phyloP scores from a whole-genome alignment of 2,329 filamentous ascomycete genomes.

The Penicillium sp. region DNA sequence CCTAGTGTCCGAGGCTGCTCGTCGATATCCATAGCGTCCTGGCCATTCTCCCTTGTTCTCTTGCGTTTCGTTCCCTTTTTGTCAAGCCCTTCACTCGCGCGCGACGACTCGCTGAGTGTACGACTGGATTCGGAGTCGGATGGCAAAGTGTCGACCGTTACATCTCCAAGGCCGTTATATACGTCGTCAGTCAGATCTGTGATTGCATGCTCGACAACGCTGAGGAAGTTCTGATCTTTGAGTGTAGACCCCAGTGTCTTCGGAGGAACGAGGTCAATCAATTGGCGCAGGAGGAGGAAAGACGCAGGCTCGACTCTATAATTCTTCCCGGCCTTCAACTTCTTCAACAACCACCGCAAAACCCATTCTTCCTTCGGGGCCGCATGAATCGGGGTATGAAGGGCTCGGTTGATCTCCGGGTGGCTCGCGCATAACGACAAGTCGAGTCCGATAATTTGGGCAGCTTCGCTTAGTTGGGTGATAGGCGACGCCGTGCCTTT shows the following conservation, averaged over 20 bases:
- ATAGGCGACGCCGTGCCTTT: slow-evolving; percentile 46
- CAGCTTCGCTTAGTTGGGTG: slow-evolving; percentile 48
- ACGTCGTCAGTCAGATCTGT: slow-evolving; percentile 55
- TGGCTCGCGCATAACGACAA: slow-evolving; percentile 39
- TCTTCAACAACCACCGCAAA: slow-evolving; percentile 68
- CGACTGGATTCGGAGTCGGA: slow-evolving; percentile 43
- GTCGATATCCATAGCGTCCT: slow-evolving; percentile 38
- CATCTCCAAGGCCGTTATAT: slow-evolving; percentile 32
- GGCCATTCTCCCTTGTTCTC: slow-evolving; percentile 33
- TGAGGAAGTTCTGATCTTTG: slow-evolving; percentile 70
- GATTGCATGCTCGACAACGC: slow-evolving; percentile 68
- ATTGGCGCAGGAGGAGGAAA: slow-evolving; percentile 64
- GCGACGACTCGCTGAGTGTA: slow-evolving; percentile 37
- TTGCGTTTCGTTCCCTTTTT: slow-evolving; percentile 46
- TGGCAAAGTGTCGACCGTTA: slow-evolving; percentile 27
- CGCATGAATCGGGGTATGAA: slow-evolving; percentile 29
- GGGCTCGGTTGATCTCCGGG: slow-evolving; percentile 34
- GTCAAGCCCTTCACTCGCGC: slow-evolving; percentile 25
- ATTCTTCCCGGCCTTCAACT: slow-evolving; percentile 52
- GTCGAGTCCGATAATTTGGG: slow-evolving; percentile 49
- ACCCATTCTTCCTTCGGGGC: slow-evolving; percentile 67
- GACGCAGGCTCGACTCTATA: slow-evolving; percentile 51
- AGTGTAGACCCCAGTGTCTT: slow-evolving; percentile 74
- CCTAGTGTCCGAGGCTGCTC: slow-evolving; percentile 34
- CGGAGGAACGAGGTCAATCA: slow-evolving; percentile 71